Conservation (phyloP, 2,329 filamentous ascomycete species). For the Aureobasidium subglaciale region DNA sequence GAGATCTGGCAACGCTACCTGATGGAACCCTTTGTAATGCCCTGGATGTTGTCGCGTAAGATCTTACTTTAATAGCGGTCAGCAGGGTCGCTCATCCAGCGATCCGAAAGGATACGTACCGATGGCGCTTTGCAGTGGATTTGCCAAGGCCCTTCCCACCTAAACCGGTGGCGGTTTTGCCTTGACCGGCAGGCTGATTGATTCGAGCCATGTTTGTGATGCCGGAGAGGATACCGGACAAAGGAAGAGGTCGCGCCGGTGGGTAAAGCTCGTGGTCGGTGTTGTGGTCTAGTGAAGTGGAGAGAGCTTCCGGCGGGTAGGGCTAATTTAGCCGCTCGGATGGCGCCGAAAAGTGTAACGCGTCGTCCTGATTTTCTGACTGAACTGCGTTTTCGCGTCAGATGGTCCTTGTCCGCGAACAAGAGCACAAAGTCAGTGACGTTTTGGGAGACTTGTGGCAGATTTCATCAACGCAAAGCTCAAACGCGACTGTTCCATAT, state of each 20-base stretch:
- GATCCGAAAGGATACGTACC: neutral
- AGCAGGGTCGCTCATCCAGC: neutral
- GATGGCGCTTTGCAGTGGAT: neutral
- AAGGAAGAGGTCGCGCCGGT: neutral
- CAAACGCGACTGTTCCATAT: neutral
- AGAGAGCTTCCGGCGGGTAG: neutral
- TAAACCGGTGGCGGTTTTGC: neutral
- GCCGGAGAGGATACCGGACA: neutral
- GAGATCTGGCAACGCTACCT: too few relatives aligned
- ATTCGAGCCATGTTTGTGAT: neutral
- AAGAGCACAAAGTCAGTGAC: neutral
- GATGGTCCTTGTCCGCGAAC: neutral
- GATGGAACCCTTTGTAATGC: conserved; percentile 11
- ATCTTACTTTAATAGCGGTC: conserved; percentile 10
- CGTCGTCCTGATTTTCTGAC: neutral
- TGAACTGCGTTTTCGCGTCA: neutral
- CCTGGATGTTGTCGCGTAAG: conserved; percentile 15
- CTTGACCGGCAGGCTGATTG: neutral
- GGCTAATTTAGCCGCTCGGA: conserved; percentile 4
- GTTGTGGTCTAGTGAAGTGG: neutral
- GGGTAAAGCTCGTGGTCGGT: neutral
- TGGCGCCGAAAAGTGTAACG: neutral
- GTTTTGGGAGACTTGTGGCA: neutral
- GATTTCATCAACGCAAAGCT: neutral
- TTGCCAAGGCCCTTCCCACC: conserved; percentile 12